A percentile compares a stretch with the other conserved stretches of the same genome.
These are phyloP conservation scores for Tricladium varicosporioides DNA, from an alignment of 2,329 filamentous ascomycete species.

Conservation along the genomic window DNA sequence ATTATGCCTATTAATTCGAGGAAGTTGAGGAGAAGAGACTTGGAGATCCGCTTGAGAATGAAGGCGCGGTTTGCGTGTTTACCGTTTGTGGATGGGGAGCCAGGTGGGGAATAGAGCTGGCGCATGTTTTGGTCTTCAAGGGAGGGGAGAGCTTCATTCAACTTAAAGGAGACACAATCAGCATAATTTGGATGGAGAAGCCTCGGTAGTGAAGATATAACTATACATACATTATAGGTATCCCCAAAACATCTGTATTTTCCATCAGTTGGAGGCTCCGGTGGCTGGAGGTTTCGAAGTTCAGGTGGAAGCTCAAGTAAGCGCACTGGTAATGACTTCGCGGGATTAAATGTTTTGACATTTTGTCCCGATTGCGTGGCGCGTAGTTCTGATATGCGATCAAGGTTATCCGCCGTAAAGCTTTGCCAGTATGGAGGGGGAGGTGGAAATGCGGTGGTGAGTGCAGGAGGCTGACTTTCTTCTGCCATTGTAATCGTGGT, in stretches of 20 bases:
- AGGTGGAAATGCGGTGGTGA: conserved; percentile 72
- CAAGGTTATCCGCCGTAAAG: conserved; percentile 75
- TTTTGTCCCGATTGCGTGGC: conserved; percentile 24
- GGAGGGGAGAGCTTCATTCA: conserved; percentile 61
- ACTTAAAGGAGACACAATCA: conserved; percentile 34
- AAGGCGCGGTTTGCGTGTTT: conserved; percentile 62
- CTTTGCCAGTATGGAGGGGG: conserved; percentile 88
- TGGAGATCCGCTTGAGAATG: conserved; percentile 74
- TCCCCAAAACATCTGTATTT: conserved; percentile 74
- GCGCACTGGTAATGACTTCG: conserved; percentile 30
- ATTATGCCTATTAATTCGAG: conserved; percentile 77
- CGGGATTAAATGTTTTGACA: conserved; percentile 7
- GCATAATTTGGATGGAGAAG: conserved; percentile 12
- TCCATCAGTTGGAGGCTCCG: conserved; percentile 68
- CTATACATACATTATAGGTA: conserved; percentile 51
- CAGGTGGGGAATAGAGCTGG: conserved; percentile 56
- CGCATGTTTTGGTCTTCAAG: conserved; percentile 70
- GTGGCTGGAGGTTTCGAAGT: conserved; percentile 77
- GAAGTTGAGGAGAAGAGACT: conserved; percentile 85
- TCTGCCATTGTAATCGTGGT: conserved; percentile 53
- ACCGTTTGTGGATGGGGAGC: conserved; percentile 36
- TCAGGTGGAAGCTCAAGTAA: conserved; percentile 46
- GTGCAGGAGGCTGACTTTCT: conserved; percentile 44
- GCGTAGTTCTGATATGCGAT: conserved; percentile 52
- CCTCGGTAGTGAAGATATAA: too few species aligned